A percentile compares a stretch with the other conserved stretches of the same genome.
These are phyloP conservation scores for Dryas octopetala DNA, from an alignment of 306 rosid genomes.

Conservation along the genomic window DNA sequence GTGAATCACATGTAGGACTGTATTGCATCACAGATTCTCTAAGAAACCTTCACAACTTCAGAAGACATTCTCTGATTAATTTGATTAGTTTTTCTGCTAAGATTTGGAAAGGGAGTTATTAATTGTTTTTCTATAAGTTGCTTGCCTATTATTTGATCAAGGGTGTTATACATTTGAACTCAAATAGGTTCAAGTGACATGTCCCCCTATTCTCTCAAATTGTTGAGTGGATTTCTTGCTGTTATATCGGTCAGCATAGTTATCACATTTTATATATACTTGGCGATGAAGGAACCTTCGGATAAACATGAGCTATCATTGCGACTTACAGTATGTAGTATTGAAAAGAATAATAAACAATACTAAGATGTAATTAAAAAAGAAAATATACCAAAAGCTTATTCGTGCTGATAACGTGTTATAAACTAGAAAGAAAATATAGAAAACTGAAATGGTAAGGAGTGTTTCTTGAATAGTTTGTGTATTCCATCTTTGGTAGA, in stretches of 20 bases:
- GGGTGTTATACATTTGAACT: not conserved
- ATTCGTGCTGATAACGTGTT: no score
- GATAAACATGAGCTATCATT: conserved; percentile 47
- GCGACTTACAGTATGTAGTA: no score
- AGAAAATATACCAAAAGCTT: no score
- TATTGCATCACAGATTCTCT: not conserved
- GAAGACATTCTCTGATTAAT: not conserved
- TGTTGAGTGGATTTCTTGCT: conserved; percentile 86
- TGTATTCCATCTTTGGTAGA: no score
- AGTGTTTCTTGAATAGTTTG: no score
- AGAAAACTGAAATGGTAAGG: no score
- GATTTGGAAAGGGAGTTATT: conserved; percentile 6
- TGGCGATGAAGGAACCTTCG: conserved; percentile 89
- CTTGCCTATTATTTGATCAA: conserved; percentile 6
- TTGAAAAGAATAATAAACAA: no score
- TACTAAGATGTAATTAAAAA: no score
- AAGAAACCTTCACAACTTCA: not conserved
- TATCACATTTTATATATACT: conserved; percentile 68
- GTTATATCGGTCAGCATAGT: conserved; percentile 82
- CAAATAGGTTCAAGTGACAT: conserved; percentile 53
- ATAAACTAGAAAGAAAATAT: no score
- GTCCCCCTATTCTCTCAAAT: conserved; percentile 71
- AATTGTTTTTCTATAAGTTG: conserved; percentile 14
- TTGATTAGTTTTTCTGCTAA: not conserved
- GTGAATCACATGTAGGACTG: not conserved